Conservation (phyloP, 441 rosid genomes). For the Populus hybrid region DNA sequence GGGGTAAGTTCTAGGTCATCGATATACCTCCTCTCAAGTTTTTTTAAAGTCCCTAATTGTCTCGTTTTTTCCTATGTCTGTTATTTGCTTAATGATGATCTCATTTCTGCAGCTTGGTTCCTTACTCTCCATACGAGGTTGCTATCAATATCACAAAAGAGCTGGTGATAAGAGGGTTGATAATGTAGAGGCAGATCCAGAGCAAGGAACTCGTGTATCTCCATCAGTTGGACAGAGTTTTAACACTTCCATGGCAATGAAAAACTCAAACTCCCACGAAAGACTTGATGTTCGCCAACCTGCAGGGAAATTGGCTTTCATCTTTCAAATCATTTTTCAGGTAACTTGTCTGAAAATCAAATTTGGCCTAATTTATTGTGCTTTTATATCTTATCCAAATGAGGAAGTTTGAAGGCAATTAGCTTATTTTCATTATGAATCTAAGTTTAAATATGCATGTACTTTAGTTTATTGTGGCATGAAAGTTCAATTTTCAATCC, state of each 20-base stretch:
- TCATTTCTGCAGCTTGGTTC: constrained; percentile 59
- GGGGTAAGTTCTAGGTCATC: constrained; percentile 45
- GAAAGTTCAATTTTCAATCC: not conserved
- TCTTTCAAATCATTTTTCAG: constrained; percentile 90
- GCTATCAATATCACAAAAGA: constrained; percentile 61
- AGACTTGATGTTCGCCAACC: constrained; percentile 35
- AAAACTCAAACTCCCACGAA: constrained; percentile 28
- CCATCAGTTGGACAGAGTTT: constrained; percentile 22
- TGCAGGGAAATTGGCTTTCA: constrained; percentile 56
- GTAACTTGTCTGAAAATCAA: constrained; percentile 28
- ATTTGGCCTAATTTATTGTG: not conserved
- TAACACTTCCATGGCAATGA: constrained; percentile 23
- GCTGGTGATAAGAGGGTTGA: constrained; percentile 65
- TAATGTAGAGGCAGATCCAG: constrained; percentile 73
- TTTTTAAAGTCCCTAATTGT: not conserved
- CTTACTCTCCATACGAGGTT: constrained; percentile 70
- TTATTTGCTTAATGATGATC: not conserved
- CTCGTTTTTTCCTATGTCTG: not conserved
- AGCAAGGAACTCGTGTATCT: constrained; percentile 40
- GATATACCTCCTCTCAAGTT: not conserved
- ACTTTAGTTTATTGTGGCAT: not conserved
- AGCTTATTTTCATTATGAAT: not conserved
- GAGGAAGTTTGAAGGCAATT: too few species aligned
- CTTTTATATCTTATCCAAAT: not conserved
- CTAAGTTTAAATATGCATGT: not conserved